Conservation (phyloP, 1,139 yeast species). For the Lipomyces yarrowii region DNA sequence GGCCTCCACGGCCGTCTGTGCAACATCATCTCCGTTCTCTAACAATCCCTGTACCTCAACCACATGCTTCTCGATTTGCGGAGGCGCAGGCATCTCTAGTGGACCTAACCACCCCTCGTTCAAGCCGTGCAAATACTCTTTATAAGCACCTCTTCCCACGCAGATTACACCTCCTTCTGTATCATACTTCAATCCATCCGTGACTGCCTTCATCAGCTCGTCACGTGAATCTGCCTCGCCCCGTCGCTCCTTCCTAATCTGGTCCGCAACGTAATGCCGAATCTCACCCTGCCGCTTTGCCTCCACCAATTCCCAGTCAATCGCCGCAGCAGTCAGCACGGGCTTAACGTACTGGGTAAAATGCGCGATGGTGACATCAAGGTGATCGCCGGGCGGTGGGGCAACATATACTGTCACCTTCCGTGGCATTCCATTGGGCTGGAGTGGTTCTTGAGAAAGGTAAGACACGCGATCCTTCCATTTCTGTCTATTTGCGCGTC, state of each 20-base stretch:
- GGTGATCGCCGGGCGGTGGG: conserved; percentile 93
- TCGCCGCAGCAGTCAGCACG: conserved; percentile 77
- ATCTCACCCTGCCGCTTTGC: conserved; percentile 86
- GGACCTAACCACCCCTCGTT: conserved; percentile 97
- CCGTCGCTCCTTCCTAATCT: conserved; percentile 67
- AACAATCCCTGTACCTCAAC: conserved; percentile 15
- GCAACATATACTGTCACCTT: conserved; percentile 82
- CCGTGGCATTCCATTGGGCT: conserved; percentile 54
- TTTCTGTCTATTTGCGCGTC: conserved; percentile 61
- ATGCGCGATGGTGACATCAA: conserved; percentile 71
- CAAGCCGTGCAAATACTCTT: conserved; percentile 85
- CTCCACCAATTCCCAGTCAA: conserved; percentile 79
- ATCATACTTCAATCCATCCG: conserved; percentile 37
- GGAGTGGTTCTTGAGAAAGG: conserved; percentile 47
- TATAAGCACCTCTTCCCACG: conserved; percentile 93
- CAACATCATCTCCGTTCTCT: conserved; percentile 9
- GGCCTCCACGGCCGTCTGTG: conserved; percentile 12
- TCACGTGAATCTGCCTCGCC: conserved; percentile 34
- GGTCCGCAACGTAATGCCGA: conserved; percentile 77
- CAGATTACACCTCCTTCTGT: conserved; percentile 74
- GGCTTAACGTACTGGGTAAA: conserved; percentile 88
- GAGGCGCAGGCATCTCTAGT: conserved; percentile 60
- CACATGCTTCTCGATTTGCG: conserved; percentile 22
- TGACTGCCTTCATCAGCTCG: conserved; percentile 34
- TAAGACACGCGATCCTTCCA: conserved; percentile 66